Evolutionary conservation across 768 basidiomycete genomes (phyloP).

Genomic region (Mycena venus): DNA sequence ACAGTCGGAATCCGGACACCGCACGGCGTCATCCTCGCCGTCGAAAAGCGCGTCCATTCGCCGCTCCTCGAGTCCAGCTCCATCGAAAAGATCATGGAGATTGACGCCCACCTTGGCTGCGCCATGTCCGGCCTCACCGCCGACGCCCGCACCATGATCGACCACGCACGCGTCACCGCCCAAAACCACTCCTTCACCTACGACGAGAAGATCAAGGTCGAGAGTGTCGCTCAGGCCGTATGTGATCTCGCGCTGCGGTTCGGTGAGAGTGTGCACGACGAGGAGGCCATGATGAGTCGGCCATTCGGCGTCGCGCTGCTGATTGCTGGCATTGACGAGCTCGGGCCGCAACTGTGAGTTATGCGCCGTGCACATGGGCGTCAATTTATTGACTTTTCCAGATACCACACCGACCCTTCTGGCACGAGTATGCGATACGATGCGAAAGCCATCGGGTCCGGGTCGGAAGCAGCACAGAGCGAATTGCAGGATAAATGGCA

Average conservation of each 20-base stretch:
- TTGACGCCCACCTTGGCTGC: conserved; percentile 95
- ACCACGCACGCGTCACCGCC: conserved; percentile 97
- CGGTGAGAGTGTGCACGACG: conserved; percentile 98
- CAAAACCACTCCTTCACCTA: conserved; percentile 98
- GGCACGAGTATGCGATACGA: conserved; percentile 97
- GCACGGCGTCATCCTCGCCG: conserved; percentile 92
- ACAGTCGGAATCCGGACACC: conserved; percentile 95
- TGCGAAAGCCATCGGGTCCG: conserved; percentile 98
- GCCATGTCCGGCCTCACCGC: conserved; percentile 98
- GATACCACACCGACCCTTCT: conserved; percentile 98
- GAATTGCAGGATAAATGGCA: conserved; percentile 98
- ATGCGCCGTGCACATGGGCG: neutral
- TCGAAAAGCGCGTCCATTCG: conserved; percentile 99
- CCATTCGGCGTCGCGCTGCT: conserved; percentile 98
- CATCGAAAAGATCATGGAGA: conserved; percentile 99
- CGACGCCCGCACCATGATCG: conserved; percentile 99
- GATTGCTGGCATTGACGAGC: conserved; percentile 97
- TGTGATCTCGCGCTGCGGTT: conserved; percentile 97
- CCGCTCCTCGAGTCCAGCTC: conserved; percentile 94
- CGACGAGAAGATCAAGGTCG: conserved; percentile 96
- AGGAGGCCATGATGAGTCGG: conserved; percentile 99
- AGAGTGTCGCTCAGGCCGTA: conserved; percentile 97
- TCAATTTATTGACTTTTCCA: conserved; percentile 44
- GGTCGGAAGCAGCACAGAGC: conserved; percentile 96
- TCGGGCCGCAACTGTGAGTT: conserved; percentile 93